Evolutionary conservation across 371 early-diverging fungal genomes (phyloP).

Genomic region (Lichtheimia corymbifera): DNA sequence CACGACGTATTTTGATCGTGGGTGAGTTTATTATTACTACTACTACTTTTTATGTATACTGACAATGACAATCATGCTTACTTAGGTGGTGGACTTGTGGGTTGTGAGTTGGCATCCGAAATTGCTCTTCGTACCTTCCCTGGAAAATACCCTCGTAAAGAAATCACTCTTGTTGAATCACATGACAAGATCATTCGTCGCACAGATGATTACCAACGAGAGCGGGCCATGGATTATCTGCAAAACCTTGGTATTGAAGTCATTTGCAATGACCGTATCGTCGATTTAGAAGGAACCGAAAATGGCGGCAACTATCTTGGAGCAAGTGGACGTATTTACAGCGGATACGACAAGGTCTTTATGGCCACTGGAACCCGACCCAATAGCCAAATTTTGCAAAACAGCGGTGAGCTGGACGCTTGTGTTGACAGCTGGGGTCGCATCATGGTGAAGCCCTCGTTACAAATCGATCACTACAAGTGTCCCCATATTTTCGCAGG

Average conservation of each 20-base stretch:
- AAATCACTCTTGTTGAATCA: constrained; percentile 56
- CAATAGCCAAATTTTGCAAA: constrained; percentile 29
- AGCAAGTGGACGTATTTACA: constrained; percentile 31
- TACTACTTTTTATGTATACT: too few relatives aligned
- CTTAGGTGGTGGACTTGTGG: constrained; percentile 67
- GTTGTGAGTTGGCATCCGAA: constrained; percentile 66
- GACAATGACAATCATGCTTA: too few relatives aligned
- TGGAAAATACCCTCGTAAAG: constrained; percentile 42
- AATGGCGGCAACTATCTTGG: constrained; percentile 28
- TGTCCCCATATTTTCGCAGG: constrained; percentile 65
- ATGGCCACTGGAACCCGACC: constrained; percentile 42
- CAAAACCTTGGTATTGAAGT: constrained; percentile 60
- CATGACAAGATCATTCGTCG: constrained; percentile 34
- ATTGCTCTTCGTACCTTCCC: constrained; percentile 35
- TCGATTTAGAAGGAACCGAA: constrained; percentile 18
- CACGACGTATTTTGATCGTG: constrained; percentile 50
- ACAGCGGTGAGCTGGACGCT: constrained; percentile 15
- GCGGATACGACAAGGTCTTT: constrained; percentile 34
- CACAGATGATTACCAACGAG: constrained; percentile 35
- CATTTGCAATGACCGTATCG: constrained; percentile 60
- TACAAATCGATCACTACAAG: constrained; percentile 59
- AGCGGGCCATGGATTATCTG: constrained; percentile 48
- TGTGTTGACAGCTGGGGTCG: constrained; percentile 34
- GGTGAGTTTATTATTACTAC: constrained; percentile 13
- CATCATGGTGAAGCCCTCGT: constrained; percentile 58